Evolutionary conservation across 768 basidiomycete species (phyloP), one percentile per base, ranked within the genome.

Genomic region (Russula compacta): DNA sequence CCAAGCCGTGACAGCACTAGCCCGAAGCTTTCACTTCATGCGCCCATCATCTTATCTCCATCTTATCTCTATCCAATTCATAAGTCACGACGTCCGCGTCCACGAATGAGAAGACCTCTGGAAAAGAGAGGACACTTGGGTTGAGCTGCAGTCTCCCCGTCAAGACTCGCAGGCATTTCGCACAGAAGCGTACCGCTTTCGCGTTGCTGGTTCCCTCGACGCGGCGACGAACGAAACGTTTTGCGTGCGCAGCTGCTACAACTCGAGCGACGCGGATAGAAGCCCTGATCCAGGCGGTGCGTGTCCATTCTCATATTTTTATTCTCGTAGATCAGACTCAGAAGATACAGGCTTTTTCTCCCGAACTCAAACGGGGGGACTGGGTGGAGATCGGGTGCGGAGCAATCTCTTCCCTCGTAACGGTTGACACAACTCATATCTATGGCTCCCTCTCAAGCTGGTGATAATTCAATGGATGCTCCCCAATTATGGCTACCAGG

Each of bases 241-340:
- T 62, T n/a, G 21, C 61, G 21, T 19, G 21, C 51, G 33, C 44
- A 48, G 9, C 61, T 58, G 29, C 15, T 4, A 17, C 52, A 58
- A 6, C 61, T 62, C 14, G 61, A 53, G 51, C 32, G 33, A 15
- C 61, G 61, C 3, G 61, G 61, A 19, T n/a, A n/a, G 56, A 58
- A 15, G 24, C 38, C 0, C 39, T 62, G 36, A 43, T 62, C 19
- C n/a, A 62, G 53, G 40, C 56, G 39, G 61, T 58, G 21, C 12
- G 56, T 48, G 0, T 3, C n/a, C n/a, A 24, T 29, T 12, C 9
- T 19, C 17, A n/a, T 17, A 7, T 32, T 14, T 7, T 5, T n/a
- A 7, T 14, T 47, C 35, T 14, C 6, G 46, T n/a, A 5, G 21
- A 11, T 2, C 19, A 43, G 15, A 36, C 56, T 53, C 29, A 43